Base-by-base conservation (phyloP, 495 filamentous ascomycete genomes). In the Penicillium dipodomyicola region DNA sequence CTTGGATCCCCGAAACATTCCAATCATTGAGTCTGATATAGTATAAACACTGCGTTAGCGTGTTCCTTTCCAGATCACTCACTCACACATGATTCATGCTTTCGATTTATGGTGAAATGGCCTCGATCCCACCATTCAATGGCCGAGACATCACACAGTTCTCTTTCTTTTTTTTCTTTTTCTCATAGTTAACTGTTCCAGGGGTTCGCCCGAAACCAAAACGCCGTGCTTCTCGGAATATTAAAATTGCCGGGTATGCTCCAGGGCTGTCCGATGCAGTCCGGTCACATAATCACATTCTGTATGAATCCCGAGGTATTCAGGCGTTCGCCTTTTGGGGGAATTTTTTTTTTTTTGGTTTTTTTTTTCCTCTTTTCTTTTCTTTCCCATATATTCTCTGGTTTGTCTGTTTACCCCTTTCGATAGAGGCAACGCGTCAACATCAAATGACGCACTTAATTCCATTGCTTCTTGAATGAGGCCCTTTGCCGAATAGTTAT, bases 201-300 rank as follows among this genome's bases (percentile, higher is more conserved):
- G 32, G 40, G 52, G 52, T 54, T 37, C 20, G 41, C n/a, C 41
- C 43, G 52, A 54, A 54, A 54, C 30, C 10, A 37, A 54, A 46
- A 37, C 4, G 52, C 30, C 10, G 51, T 54, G 51, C 11, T 33
- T 19, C 23, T 53, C 39, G 39, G 33, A 47, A 45, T 32, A 46
- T 54, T 30, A 43, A 37, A 39, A 19, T 54, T 47, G 44, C 29
- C 19, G 29, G 50, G 27, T 14, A 54, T 29, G 6, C 14, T 47
- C 10, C 23, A 5, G 5, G 5, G 23, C 23, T 23, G 23, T 19
- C 35, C 35, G 23, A 20, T 52, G 32, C 32, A 35, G 20, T 27
- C 41, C 33, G 30, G 30, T 12, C 30, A 17, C 32, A 29, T 19
- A 29, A 41, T 41, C 35, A 52, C 35, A n/a, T 40, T 41, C n/a